Conservation (phyloP, 352 stramenopile species). For the Phytophthora boehmeriae region DNA sequence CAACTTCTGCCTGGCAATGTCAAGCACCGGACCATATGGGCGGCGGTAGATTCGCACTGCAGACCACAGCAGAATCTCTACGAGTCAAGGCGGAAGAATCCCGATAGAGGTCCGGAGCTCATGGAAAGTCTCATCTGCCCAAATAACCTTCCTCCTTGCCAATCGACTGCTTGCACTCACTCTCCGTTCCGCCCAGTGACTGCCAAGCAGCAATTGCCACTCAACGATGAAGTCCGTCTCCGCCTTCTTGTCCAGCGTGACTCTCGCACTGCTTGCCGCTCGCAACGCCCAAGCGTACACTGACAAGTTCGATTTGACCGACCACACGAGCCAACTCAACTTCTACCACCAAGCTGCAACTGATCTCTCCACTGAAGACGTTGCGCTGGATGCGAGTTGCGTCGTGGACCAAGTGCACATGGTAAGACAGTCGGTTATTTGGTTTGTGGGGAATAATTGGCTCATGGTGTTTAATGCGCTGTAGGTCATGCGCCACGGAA, state of each 20-base stretch:
- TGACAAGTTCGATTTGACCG: constrained; percentile 53
- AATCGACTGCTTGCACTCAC: constrained; percentile 18
- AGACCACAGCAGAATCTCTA: constrained; percentile 16
- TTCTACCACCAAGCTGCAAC: constrained; percentile 60
- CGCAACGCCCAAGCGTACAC: constrained; percentile 33
- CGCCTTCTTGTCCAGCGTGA: constrained; percentile 14
- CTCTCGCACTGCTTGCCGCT: constrained; percentile 16
- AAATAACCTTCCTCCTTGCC: background rate
- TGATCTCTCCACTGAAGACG: constrained; percentile 40
- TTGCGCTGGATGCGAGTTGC: constrained; percentile 44
- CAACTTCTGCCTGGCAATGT: too few species aligned
- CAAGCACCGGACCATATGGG: constrained; percentile 3
- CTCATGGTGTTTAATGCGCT: background rate
- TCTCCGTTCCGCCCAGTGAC: constrained; percentile 26
- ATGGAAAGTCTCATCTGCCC: constrained; percentile 1
- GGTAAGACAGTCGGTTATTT: constrained; percentile 7
- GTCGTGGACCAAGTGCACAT: constrained; percentile 59
- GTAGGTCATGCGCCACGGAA: constrained; percentile 53
- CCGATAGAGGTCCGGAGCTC: background rate
- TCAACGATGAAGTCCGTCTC: constrained; percentile 42
- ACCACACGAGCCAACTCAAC: constrained; percentile 66
- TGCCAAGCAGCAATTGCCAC: constrained; percentile 3
- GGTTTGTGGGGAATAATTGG: background rate
- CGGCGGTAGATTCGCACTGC: constrained; percentile 11
- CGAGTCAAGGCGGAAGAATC: constrained; percentile 1